Percentiles rank a stretch among this genome's conserved stretches.
Evolutionary conservation across 2,329 filamentous ascomycete genomes (phyloP).

Genomic region (Emericellopsis cladophorae): DNA sequence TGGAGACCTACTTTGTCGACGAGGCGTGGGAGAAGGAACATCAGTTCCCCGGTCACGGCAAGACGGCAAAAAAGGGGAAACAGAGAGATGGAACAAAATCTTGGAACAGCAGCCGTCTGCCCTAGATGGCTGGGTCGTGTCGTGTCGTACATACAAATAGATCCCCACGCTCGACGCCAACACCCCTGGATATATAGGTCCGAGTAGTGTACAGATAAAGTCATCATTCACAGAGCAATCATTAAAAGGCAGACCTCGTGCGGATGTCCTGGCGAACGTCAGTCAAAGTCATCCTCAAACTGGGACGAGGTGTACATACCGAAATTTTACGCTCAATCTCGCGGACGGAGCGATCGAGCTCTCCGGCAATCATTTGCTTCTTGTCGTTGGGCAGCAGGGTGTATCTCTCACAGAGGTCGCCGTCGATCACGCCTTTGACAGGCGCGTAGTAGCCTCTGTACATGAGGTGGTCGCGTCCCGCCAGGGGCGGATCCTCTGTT

Average conservation of each 20-base stretch:
- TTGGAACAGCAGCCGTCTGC: not conserved
- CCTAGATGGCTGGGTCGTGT: not conserved
- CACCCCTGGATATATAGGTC: slow-evolving; percentile 9
- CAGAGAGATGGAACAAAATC: not conserved
- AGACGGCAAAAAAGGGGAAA: not conserved
- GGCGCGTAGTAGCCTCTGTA: slow-evolving; percentile 94
- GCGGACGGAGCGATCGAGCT: slow-evolving; percentile 78
- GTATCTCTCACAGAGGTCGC: slow-evolving; percentile 90
- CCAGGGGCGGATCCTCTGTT: slow-evolving; percentile 73
- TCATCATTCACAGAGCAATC: not conserved
- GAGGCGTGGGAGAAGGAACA: slow-evolving; percentile 65
- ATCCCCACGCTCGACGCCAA: not conserved
- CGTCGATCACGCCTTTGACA: slow-evolving; percentile 93
- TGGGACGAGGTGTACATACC: slow-evolving; percentile 20
- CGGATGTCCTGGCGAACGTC: slow-evolving; percentile 35
- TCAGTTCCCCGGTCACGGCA: slow-evolving; percentile 19
- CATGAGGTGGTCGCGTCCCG: slow-evolving; percentile 88
- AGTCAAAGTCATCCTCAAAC: slow-evolving; percentile 6
- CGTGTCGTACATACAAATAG: not conserved
- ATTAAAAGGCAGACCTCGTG: slow-evolving; percentile 45
- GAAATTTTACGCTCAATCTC: slow-evolving; percentile 96
- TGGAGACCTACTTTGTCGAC: slow-evolving; percentile 54
- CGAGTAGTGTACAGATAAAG: not conserved
- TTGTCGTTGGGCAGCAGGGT: slow-evolving; percentile 72
- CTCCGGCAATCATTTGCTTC: slow-evolving; percentile 89